These are phyloP conservation scores for Aspergillus transmontanensis DNA, from an alignment of 2,329 filamentous ascomycete genomes.

Conservation along the genomic window DNA sequence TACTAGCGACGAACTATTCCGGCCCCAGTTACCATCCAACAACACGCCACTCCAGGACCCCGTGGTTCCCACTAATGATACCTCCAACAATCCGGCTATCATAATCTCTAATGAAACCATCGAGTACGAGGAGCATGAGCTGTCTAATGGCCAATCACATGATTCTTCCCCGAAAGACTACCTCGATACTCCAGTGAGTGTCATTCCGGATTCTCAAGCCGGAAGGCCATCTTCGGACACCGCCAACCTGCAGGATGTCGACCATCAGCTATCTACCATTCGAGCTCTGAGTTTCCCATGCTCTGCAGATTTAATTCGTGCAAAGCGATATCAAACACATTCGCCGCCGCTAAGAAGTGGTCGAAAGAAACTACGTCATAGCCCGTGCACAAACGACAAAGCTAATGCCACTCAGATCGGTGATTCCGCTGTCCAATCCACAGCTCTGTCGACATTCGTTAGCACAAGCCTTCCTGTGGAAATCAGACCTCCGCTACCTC, in stretches of 20 bases:
- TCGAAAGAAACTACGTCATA: not conserved
- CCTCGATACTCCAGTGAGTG: conserved; percentile 39
- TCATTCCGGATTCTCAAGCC: conserved; percentile 45
- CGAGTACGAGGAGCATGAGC: not conserved
- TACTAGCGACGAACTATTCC: not conserved
- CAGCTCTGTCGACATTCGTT: not conserved
- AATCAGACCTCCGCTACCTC: conserved; percentile 59
- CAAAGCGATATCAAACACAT: not conserved
- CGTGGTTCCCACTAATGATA: not conserved
- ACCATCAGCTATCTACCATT: not conserved
- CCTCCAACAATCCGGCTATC: not conserved
- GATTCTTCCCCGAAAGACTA: conserved; percentile 21
- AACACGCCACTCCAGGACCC: not conserved
- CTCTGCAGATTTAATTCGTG: not conserved
- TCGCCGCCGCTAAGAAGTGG: too few relatives aligned
- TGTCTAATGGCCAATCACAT: not conserved
- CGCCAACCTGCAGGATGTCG: conserved; percentile 5
- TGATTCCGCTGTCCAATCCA: not conserved
- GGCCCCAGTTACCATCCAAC: not conserved
- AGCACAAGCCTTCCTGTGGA: conserved; percentile 22
- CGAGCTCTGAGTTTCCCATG: not conserved
- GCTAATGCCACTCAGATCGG: not conserved
- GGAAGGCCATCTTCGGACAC: conserved; percentile 10
- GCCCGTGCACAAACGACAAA: not conserved
- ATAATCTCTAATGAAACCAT: not conserved